A percentile compares a stretch with the other conserved stretches of the same genome.
Conservation (phyloP, 2,329 filamentous ascomycete genomes). For the Botryotinia globosa region DNA sequence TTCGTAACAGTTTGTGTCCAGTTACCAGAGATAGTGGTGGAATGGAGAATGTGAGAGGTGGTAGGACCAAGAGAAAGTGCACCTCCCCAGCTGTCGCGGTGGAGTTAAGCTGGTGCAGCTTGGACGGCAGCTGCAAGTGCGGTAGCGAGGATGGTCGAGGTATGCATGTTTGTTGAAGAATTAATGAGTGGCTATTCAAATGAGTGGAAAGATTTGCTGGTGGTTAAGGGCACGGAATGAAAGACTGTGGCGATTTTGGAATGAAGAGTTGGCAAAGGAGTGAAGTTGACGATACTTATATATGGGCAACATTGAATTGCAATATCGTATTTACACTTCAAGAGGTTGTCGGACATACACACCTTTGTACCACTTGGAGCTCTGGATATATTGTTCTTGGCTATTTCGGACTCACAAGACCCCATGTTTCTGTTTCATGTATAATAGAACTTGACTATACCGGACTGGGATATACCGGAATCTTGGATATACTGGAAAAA, state of each 20-base stretch:
- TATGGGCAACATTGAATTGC: not conserved
- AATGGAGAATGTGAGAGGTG: slow-evolving; percentile 42
- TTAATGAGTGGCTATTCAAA: not conserved
- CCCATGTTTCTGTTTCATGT: not conserved
- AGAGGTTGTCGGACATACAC: not conserved
- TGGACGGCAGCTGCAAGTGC: not conserved
- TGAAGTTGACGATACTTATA: not conserved
- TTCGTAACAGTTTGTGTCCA: slow-evolving; percentile 40
- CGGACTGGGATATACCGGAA: no score
- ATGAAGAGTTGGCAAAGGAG: not conserved
- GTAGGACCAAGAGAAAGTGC: slow-evolving; percentile 41
- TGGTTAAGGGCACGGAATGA: not conserved
- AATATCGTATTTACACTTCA: not conserved
- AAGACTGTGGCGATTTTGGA: not conserved
- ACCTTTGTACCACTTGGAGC: not conserved
- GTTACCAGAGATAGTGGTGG: slow-evolving; percentile 38
- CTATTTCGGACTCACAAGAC: not conserved
- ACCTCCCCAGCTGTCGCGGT: slow-evolving; percentile 40
- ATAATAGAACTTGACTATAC: no score
- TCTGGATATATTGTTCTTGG: not conserved
- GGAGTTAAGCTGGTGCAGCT: not conserved
- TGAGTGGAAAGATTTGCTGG: not conserved
- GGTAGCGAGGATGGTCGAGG: not conserved
- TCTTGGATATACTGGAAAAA: no score
- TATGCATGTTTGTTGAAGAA: not conserved